A percentile compares a stretch with the other conserved stretches of the same genome.
phyloP scores from a whole-genome alignment of 768 basidiomycete genomes.

The Mycena floridula region DNA sequence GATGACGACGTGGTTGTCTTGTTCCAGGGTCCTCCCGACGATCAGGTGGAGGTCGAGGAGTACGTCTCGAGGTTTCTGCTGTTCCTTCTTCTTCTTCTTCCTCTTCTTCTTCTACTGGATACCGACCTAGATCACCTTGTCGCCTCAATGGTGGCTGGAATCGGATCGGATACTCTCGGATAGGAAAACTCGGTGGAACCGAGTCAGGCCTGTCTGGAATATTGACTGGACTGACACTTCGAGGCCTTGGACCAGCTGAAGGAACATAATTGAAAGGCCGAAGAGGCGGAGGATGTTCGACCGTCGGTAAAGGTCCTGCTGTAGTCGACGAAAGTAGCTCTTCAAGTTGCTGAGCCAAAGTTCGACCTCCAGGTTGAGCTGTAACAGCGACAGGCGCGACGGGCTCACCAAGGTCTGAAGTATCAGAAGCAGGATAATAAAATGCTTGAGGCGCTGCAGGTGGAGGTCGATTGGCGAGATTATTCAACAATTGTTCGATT shows the following conservation, averaged over 20 bases:
- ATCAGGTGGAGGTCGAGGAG: background rate
- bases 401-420: constrained; percentile 17
- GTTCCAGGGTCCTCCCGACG: background rate
- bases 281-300: constrained; percentile 45
- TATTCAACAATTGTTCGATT: constrained; percentile 41
- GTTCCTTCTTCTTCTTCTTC: background rate
- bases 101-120: too few species aligned
- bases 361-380: constrained; percentile 38
- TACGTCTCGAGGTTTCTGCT: background rate
- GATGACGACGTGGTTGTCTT: constrained; percentile 13
- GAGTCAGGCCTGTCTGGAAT: background rate
- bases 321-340: constrained; percentile 47
- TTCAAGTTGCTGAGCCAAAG: constrained; percentile 54
- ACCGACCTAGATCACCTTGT: too few species aligned
- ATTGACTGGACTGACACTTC: background rate
- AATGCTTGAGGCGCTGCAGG: constrained; percentile 12
- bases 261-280: constrained; percentile 52
- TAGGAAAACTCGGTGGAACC: background rate
- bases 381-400: constrained; percentile 21
- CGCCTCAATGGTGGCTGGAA: too few species aligned
- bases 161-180: too few species aligned
- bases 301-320: constrained; percentile 10
- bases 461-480: constrained; percentile 25
- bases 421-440: constrained; percentile 13
- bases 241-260: constrained; percentile 7